Base-by-base conservation (phyloP, 148 eudicot genomes). In the Agrostemma githago region DNA sequence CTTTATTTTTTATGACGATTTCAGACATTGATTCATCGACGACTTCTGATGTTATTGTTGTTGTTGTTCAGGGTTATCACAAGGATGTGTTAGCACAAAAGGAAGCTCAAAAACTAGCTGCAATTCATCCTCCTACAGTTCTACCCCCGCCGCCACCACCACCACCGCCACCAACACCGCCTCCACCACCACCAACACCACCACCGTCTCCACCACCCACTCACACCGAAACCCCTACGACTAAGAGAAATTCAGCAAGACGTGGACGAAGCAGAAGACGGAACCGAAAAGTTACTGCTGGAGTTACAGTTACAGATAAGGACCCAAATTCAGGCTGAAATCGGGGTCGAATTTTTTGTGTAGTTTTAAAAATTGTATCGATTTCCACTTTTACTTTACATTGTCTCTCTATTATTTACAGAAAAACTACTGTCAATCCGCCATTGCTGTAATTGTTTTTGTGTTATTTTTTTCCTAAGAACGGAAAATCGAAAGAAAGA, bases 21-120 rank as follows among this genome's bases (percentile, higher is more conserved):
- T 26, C 34, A 26, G 34, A 26, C 34, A 26, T 26, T 26, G 34
- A 26, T 26, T 26, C 34, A 26, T 26, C 1, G 34, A 26, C 34
- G 1, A 26, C 1, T 26, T 26, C 34, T 26, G 34, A 26, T 26
- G 34, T 26, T 9, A 8, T 67, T 69, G 65, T 42, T 43, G 62
- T 39, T 62, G 41, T 70, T 80, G 3, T 60, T 76, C 88, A 93
- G 98, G 97, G 91, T 53, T 93, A 93, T 78, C 98, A 93, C 79
- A 86, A 87, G 81, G 95, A 88, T 44, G 75, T 89, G 54, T 64
- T 91, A 62, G 88, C 85, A 82, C 89, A 76, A 72, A 80, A 85
- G 77, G 84, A 77, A 88, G 85, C 88, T 59, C 85, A 87, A 44
- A 88, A 89, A 68, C 75, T 64, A 72, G 77, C 63, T 10, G 69